A percentile compares a stretch with the other conserved stretches of the same genome.
Conservation (phyloP, 2,329 filamentous ascomycete species). For the Talaromyces sp. region DNA sequence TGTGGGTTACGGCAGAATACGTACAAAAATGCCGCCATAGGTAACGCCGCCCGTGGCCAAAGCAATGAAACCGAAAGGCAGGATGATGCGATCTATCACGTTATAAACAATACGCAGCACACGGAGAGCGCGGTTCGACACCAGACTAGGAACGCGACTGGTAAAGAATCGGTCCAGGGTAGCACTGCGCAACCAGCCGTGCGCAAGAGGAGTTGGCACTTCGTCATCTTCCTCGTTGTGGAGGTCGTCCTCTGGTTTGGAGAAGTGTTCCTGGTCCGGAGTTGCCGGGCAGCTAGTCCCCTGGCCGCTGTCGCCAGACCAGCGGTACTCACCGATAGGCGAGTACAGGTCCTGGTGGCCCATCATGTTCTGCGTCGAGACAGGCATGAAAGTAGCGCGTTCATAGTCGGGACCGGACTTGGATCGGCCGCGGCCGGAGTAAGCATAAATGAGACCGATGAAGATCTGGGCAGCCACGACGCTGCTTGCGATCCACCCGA, state of each 20-base stretch:
- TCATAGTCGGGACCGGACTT: constrained; percentile 37
- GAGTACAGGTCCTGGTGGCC: constrained; percentile 45
- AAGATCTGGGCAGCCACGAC: constrained; percentile 64
- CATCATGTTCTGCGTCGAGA: constrained; percentile 52
- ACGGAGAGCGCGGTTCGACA: constrained; percentile 53
- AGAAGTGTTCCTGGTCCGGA: constrained; percentile 51
- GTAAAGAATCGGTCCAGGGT: constrained; percentile 48
- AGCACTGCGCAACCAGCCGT: constrained; percentile 41
- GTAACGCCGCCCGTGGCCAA: constrained; percentile 68
- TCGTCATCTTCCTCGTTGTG: constrained; percentile 36
- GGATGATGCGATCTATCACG: constrained; percentile 66
- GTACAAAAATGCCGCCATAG: constrained; percentile 78
- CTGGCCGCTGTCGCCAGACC: constrained; percentile 67
- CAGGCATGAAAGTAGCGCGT: constrained; percentile 55
- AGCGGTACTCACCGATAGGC: constrained; percentile 44
- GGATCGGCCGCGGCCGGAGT: constrained; percentile 45
- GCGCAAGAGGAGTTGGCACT: constrained; percentile 15
- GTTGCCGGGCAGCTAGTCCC: constrained; percentile 64
- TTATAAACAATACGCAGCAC: constrained; percentile 57
- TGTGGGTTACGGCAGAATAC: constrained; percentile 28
- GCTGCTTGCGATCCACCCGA: constrained; percentile 78
- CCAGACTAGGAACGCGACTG: constrained; percentile 49
- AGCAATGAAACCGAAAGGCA: constrained; percentile 70
- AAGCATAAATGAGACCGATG: constrained; percentile 59
- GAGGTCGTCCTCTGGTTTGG: constrained; percentile 37